Evolutionary conservation across 768 basidiomycete genomes (phyloP).

Genomic region (Punctularia strigosozonata): DNA sequence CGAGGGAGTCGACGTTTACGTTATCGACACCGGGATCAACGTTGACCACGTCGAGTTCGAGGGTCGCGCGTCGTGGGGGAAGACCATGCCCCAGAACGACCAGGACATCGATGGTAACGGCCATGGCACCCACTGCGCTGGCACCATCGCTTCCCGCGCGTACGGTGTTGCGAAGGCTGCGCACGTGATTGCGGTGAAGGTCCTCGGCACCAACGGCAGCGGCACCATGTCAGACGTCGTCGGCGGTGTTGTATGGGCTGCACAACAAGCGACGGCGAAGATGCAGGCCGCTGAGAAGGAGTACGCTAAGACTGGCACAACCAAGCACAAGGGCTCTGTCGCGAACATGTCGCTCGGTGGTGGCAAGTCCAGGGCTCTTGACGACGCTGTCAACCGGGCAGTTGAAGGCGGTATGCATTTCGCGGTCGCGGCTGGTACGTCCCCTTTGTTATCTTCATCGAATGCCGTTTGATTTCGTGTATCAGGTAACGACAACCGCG

Average conservation of each 20-base stretch:
- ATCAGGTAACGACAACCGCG: slow-evolving; percentile 68
- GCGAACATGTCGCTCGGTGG: slow-evolving; percentile 98
- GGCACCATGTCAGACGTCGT: slow-evolving; percentile 95
- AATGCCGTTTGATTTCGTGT: background rate
- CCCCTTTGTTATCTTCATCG: slow-evolving; percentile 6
- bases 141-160: slow-evolving; percentile 86
- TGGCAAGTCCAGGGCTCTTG: slow-evolving; percentile 78
- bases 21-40: slow-evolving; percentile 88
- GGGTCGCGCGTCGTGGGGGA: slow-evolving; percentile 87
- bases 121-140: slow-evolving; percentile 91
- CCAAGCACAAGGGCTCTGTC: slow-evolving; percentile 85
- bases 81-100: slow-evolving; percentile 78
- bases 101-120: slow-evolving; percentile 89
- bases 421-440: slow-evolving; percentile 87
- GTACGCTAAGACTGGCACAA: slow-evolving; percentile 59
- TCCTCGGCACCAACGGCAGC: slow-evolving; percentile 87
- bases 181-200: slow-evolving; percentile 83
- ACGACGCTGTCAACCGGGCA: slow-evolving; percentile 76
- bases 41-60: slow-evolving; percentile 75
- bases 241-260: slow-evolving; percentile 77
- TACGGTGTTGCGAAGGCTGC: slow-evolving; percentile 97
- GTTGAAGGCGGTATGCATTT: slow-evolving; percentile 84
- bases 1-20: slow-evolving; percentile 86
- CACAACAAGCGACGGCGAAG: slow-evolving; percentile 37
- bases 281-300: slow-evolving; percentile 53